Evolutionary conservation across 495 filamentous ascomycete species (phyloP).

Genomic region (Neurospora pannonica): DNA sequence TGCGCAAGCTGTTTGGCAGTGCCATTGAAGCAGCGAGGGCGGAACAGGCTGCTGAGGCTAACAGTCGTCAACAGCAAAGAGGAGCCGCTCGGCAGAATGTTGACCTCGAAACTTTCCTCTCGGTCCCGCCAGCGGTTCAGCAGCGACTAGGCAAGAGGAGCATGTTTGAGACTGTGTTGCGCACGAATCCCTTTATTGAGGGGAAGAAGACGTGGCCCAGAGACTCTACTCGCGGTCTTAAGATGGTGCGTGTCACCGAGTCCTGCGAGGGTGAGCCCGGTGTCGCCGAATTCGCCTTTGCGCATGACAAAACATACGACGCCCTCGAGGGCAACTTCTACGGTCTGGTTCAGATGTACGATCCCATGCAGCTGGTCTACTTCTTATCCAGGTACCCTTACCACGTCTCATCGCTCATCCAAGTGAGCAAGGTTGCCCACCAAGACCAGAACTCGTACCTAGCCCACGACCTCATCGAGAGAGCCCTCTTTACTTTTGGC

Average conservation of each 20-base stretch:
- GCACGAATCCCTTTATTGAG: constrained; percentile 76
- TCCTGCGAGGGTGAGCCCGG: constrained; percentile 23
- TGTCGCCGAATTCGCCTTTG: constrained; percentile 58
- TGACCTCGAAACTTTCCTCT: constrained; percentile 63
- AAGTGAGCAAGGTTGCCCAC: constrained; percentile 85
- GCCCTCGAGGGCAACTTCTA: constrained; percentile 69
- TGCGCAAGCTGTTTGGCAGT: constrained; percentile 85
- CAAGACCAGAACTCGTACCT: constrained; percentile 79
- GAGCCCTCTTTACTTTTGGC: constrained; percentile 88
- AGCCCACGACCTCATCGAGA: constrained; percentile 79
- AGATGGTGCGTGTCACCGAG: constrained; percentile 63
- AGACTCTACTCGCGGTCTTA: constrained; percentile 67
- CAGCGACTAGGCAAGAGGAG: background rate
- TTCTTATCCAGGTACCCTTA: constrained; percentile 51
- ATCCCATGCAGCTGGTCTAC: constrained; percentile 53
- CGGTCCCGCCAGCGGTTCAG: constrained; percentile 46
- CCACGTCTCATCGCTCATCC: constrained; percentile 85
- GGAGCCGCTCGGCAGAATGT: constrained; percentile 46
- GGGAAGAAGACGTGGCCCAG: constrained; percentile 89
- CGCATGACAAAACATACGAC: constrained; percentile 70
- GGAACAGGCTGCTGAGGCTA: constrained; percentile 40
- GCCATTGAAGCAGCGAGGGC: constrained; percentile 56
- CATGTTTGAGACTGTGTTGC: constrained; percentile 56
- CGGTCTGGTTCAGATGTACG: constrained; percentile 67
- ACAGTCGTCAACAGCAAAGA: constrained; percentile 14